Percentiles rank a stretch among this genome's conserved stretches.
phyloP scores from a whole-genome alignment of 768 basidiomycete genomes.

The Mycena indigotica region DNA sequence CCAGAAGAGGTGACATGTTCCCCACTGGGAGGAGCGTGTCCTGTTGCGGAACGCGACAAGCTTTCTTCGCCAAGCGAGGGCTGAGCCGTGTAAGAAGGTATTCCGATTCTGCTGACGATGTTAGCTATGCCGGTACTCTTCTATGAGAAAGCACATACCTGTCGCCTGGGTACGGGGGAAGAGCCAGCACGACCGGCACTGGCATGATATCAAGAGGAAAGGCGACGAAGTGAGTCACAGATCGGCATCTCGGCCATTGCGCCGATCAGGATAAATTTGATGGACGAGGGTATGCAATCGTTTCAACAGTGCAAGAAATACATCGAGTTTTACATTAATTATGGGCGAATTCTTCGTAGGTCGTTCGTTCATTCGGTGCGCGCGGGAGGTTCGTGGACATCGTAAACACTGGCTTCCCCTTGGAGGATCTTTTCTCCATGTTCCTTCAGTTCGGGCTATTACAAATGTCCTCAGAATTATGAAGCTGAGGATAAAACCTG shows the following conservation, averaged over 20 bases:
- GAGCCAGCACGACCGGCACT: background rate
- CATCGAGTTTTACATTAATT: no score
- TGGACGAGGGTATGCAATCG: no score
- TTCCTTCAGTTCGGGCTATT: constrained; percentile 47
- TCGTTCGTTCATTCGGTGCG: background rate
- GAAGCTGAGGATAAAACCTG: background rate
- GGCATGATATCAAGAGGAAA: background rate
- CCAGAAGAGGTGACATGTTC: constrained; percentile 21
- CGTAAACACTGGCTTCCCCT: constrained; percentile 44
- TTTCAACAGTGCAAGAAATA: no score
- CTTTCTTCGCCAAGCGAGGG: constrained; percentile 13
- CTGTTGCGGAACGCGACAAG: constrained; percentile 1
- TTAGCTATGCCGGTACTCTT: background rate
- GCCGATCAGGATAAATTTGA: no score
- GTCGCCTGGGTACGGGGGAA: constrained; percentile 10
- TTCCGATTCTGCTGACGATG: background rate
- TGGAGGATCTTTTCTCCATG: constrained; percentile 56
- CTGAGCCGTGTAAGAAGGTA: constrained; percentile 10
- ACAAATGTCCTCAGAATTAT: background rate
- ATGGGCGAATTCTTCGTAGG: no score
- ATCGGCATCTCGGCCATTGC: no score
- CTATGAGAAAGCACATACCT: background rate
- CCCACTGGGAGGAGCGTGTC: constrained; percentile 12
- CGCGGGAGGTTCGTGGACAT: constrained; percentile 16
- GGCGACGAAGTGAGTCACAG: background rate